Evolutionary conservation across 108 stramenopile genomes (phyloP).

Genomic region (Aurantiochytrium sp.): DNA sequence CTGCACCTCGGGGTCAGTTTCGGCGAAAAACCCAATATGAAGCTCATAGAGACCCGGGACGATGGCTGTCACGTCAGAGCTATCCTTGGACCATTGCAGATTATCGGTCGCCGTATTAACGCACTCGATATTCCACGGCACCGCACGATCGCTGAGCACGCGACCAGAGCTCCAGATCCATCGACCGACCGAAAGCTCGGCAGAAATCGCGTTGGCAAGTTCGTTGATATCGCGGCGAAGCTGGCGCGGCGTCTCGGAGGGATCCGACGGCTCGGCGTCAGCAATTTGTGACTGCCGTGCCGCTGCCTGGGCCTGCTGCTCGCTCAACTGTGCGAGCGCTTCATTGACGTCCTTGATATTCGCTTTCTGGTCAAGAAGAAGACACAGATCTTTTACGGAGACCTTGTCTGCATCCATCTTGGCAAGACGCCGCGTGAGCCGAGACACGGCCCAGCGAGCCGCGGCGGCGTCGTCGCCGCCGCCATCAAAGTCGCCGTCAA

Average conservation of each 20-base stretch:
- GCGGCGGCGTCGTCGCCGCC: neutral
- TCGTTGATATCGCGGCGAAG: neutral
- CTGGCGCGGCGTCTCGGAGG: neutral
- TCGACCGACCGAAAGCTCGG: neutral
- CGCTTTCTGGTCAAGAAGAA: neutral
- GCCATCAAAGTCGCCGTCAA: neutral
- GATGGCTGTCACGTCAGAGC: neutral
- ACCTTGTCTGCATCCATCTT: neutral
- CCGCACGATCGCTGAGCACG: neutral
- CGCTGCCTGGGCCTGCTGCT: neutral
- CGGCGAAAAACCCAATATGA: neutral
- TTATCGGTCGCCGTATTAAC: neutral
- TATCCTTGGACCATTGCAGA: neutral
- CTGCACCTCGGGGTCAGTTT: neutral
- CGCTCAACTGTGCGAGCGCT: neutral
- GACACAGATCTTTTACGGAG: neutral
- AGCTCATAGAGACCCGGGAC: neutral
- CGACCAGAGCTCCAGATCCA: constrained; percentile 14
- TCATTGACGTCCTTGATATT: constrained; percentile 9
- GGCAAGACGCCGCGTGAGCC: neutral
- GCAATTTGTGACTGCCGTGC: neutral
- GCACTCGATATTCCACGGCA: constrained; percentile 13
- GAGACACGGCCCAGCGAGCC: neutral
- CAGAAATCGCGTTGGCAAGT: neutral
- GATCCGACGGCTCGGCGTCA: neutral